Percentiles rank a stretch among this genome's conserved stretches.
phyloP scores from a whole-genome alignment of 2,329 filamentous ascomycete genomes.

The Rutstroemia sydowiana region DNA sequence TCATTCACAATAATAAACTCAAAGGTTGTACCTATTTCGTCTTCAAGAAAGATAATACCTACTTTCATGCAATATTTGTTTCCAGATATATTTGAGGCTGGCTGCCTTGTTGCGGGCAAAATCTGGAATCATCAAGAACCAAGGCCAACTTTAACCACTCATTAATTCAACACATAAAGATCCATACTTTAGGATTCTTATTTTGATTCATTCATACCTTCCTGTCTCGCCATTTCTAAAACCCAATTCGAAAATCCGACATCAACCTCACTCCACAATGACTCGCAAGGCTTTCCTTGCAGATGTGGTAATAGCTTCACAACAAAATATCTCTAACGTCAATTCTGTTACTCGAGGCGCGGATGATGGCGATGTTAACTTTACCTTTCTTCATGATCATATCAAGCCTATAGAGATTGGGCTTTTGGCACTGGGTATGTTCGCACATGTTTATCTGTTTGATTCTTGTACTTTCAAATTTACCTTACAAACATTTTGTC shows the following conservation, averaged over 20 bases:
- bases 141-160: too few relatives aligned
- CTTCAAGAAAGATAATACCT: too few relatives aligned
- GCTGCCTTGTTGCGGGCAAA: too few relatives aligned
- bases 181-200: not conserved
- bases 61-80: too few relatives aligned
- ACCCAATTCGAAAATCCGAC: not conserved
- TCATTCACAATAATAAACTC: too few relatives aligned
- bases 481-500: not conserved
- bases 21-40: too few relatives aligned
- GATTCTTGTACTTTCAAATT: too few relatives aligned
- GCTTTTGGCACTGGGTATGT: constrained; percentile 21
- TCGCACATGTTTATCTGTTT: not conserved
- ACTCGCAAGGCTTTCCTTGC: constrained; percentile 56
- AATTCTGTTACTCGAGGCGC: constrained; percentile 51
- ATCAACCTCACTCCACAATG: constrained; percentile 39
- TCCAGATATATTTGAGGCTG: too few relatives aligned
- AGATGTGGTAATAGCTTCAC: constrained; percentile 41
- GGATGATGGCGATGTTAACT: constrained; percentile 65
- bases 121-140: too few relatives aligned
- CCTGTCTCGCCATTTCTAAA: not conserved
- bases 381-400: constrained; percentile 41
- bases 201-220: not conserved
- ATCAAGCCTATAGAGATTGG: constrained; percentile 22
- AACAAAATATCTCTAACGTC: constrained; percentile 40
- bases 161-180: too few relatives aligned